These are phyloP conservation scores for Exserohilum rostratum DNA, from an alignment of 2,329 filamentous ascomycete genomes.

Conservation along the genomic window DNA sequence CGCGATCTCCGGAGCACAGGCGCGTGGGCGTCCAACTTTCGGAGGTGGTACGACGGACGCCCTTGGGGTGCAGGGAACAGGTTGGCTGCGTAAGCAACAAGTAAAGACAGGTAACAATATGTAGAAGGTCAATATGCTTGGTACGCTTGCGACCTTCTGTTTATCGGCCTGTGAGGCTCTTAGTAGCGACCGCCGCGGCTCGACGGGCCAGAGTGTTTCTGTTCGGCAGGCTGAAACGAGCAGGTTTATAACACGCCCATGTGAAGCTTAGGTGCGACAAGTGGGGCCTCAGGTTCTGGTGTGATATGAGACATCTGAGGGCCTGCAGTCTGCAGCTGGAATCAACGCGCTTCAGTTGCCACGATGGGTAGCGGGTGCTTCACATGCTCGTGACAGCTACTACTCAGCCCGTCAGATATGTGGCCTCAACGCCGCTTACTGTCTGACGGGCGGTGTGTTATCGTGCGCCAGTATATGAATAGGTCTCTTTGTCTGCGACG, in stretches of 20 bases:
- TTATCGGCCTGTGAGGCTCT: background rate
- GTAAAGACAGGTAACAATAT: background rate
- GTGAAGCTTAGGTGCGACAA: constrained; percentile 32
- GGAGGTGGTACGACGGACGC: background rate
- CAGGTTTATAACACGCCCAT: constrained; percentile 23
- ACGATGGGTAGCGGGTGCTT: background rate
- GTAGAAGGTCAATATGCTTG: background rate
- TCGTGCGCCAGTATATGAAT: too few relatives aligned
- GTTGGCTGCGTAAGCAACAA: background rate
- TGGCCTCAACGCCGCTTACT: too few relatives aligned
- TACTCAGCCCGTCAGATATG: background rate
- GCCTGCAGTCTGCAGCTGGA: background rate
- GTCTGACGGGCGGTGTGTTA: too few relatives aligned
- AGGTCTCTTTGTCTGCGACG: background rate
- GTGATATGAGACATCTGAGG: background rate
- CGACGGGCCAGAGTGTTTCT: constrained; percentile 19
- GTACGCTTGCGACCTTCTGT: too few relatives aligned
- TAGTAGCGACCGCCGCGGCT: background rate
- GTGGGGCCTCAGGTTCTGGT: constrained; percentile 23
- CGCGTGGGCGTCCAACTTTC: background rate
- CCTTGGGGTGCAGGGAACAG: constrained; percentile 1
- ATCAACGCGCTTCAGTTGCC: background rate
- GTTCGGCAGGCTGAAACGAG: constrained; percentile 34
- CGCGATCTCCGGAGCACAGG: constrained; percentile 19
- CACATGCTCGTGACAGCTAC: background rate